Evolutionary conservation across 108 stramenopile species (phyloP).

Genomic region (Skeletonema costatum): DNA sequence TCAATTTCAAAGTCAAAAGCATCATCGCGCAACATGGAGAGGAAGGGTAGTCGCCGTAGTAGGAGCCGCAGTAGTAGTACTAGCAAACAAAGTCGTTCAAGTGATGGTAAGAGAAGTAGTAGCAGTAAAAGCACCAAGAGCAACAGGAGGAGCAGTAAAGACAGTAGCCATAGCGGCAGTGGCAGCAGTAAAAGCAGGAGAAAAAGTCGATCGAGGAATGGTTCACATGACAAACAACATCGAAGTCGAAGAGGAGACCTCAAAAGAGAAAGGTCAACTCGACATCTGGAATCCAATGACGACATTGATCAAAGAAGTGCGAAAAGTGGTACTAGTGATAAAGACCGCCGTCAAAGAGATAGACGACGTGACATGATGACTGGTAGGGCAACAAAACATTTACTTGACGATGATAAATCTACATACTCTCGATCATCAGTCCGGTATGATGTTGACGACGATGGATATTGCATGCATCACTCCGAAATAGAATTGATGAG

Average conservation of each 20-base stretch:
- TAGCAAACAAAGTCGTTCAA: neutral
- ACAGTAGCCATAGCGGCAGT: neutral
- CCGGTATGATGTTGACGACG: neutral
- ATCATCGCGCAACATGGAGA: neutral
- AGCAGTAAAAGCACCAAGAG: neutral
- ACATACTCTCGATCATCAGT: neutral
- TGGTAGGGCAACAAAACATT: neutral
- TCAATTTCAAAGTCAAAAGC: neutral
- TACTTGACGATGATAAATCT: neutral
- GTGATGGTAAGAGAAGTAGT: neutral
- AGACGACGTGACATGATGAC: conserved; percentile 2
- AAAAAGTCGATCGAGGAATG: neutral
- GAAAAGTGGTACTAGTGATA: neutral
- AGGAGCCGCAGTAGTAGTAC: neutral
- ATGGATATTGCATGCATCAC: conserved; percentile 38
- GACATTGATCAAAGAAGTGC: neutral
- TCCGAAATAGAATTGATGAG: conserved; percentile 34
- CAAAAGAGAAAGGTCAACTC: neutral
- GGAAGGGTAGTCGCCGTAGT: neutral
- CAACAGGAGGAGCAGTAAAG: too few species aligned
- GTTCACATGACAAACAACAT: neutral
- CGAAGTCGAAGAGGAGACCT: too few species aligned
- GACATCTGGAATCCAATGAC: neutral
- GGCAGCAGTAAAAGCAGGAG: neutral
- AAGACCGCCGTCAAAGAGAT: neutral